phyloP scores from a whole-genome alignment of 225 moss, liverwort and hornwort genomes.

The Pleurozium schreberi region DNA sequence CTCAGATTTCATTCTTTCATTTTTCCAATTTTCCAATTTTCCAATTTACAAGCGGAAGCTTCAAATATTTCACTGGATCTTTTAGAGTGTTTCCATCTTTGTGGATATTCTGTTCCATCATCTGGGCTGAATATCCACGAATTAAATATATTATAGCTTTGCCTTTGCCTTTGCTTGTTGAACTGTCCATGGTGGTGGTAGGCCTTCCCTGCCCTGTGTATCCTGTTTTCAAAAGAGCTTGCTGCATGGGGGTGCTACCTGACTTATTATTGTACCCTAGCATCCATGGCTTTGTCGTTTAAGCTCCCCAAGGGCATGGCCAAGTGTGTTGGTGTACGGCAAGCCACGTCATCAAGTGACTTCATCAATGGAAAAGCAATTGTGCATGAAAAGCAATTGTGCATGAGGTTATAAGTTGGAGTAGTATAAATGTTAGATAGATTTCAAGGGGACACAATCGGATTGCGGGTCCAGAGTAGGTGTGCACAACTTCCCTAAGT shows the following conservation, averaged over 20 bases:
- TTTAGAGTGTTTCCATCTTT: background rate
- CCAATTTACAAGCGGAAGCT: background rate
- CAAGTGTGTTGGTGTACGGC: background rate
- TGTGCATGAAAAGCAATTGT: background rate
- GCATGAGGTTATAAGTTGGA: background rate
- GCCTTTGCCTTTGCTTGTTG: background rate
- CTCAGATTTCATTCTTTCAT: background rate
- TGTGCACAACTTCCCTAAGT: too few relatives aligned
- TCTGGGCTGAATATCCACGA: background rate
- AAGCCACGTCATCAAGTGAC: background rate
- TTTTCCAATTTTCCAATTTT: background rate
- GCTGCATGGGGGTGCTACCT: background rate
- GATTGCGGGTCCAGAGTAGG: accelerated
- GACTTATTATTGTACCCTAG: background rate
- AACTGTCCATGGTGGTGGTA: background rate
- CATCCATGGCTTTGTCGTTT: background rate
- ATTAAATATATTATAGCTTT: background rate
- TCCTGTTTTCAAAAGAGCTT: background rate
- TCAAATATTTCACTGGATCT: background rate
- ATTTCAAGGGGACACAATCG: background rate
- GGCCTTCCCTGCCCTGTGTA: background rate
- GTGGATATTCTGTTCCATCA: background rate
- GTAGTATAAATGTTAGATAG: accelerated
- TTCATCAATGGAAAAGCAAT: background rate
- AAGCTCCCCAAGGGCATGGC: background rate